Evolutionary conservation across 1,284 basidiomycete genomes (phyloP).

Genomic region (Singerocomus inundabilis): DNA sequence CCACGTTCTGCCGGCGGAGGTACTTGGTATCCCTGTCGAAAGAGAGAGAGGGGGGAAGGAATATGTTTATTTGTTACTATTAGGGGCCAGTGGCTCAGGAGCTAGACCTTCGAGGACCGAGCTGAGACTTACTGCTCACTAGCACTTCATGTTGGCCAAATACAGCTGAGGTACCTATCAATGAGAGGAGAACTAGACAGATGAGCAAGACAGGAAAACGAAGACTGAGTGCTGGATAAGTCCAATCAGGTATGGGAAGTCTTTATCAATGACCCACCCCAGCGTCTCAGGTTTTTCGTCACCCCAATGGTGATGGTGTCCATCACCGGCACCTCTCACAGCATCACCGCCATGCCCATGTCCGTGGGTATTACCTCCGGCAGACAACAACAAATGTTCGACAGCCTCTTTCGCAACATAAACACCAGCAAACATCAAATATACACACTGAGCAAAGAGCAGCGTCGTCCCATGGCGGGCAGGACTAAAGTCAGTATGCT

Average conservation of each 20-base stretch:
- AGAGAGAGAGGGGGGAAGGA: constrained; percentile 24
- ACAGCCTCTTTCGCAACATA: constrained; percentile 94
- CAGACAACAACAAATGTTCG: constrained; percentile 74
- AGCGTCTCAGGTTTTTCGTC: constrained; percentile 42
- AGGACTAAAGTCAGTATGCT: constrained; percentile 45
- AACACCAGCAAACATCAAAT: constrained; percentile 86
- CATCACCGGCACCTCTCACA: constrained; percentile 37
- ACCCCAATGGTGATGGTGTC: constrained; percentile 62
- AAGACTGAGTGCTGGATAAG: constrained; percentile 45
- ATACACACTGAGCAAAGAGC: constrained; percentile 86
- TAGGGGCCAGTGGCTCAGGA: constrained; percentile 2
- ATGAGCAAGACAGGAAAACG: constrained; percentile 67
- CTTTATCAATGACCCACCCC: constrained; percentile 36
- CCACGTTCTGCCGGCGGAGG: constrained; percentile 2
- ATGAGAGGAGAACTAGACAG: constrained; percentile 54
- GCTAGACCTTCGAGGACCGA: background rate
- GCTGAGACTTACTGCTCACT: constrained; percentile 26
- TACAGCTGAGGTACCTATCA: constrained; percentile 38
- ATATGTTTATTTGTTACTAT: constrained; percentile 34
- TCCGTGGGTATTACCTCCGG: constrained; percentile 36
- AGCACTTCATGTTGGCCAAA: constrained; percentile 35
- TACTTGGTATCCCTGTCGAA: constrained; percentile 12
- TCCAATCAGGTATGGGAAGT: background rate
- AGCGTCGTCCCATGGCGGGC: constrained; percentile 74
- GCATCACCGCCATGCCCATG: constrained; percentile 22